Evolutionary conservation across 257 asterid genomes (phyloP).

Genomic region (Nicotiana otophora): DNA sequence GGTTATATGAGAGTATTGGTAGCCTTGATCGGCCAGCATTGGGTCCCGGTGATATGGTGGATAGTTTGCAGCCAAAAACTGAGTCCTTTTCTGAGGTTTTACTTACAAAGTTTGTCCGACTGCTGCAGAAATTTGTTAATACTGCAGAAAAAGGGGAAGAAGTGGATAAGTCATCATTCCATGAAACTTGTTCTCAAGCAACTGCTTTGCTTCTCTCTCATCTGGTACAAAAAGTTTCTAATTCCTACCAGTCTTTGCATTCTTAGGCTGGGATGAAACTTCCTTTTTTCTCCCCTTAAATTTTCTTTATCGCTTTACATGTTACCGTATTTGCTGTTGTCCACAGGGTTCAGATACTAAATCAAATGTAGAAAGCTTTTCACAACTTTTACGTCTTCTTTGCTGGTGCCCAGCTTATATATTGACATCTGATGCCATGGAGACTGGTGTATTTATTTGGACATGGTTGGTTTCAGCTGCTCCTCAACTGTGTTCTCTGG

Average conservation of each 20-base stretch:
- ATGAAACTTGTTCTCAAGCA: constrained; percentile 94
- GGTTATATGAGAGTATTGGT: constrained; percentile 84
- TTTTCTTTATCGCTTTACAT: constrained; percentile 14
- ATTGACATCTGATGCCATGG: constrained; percentile 87
- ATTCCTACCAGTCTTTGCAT: neutral
- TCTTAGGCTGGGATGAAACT: neutral
- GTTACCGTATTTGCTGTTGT: neutral
- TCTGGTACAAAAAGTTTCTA: constrained; percentile 39
- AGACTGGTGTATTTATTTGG: constrained; percentile 96
- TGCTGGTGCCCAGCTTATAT: constrained; percentile 99
- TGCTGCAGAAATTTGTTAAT: constrained; percentile 86
- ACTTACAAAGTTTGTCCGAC: constrained; percentile 63
- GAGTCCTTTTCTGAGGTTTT: constrained; percentile 75
- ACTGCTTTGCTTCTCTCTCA: constrained; percentile 92
- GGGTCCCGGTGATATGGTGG: constrained; percentile 31
- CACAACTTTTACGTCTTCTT: constrained; percentile 95
- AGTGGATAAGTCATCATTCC: constrained; percentile 81
- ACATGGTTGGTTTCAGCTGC: constrained; percentile 99
- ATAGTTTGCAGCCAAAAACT: constrained; percentile 41
- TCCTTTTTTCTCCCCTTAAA: constrained; percentile 1
- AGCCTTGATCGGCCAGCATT: constrained; percentile 46
- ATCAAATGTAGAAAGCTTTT: constrained; percentile 74
- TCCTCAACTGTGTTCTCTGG: constrained; percentile 89
- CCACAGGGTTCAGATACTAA: constrained; percentile 73
- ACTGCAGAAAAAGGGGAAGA: constrained; percentile 84